Conservation (phyloP, 768 basidiomycete species). For the Mycena pura region DNA sequence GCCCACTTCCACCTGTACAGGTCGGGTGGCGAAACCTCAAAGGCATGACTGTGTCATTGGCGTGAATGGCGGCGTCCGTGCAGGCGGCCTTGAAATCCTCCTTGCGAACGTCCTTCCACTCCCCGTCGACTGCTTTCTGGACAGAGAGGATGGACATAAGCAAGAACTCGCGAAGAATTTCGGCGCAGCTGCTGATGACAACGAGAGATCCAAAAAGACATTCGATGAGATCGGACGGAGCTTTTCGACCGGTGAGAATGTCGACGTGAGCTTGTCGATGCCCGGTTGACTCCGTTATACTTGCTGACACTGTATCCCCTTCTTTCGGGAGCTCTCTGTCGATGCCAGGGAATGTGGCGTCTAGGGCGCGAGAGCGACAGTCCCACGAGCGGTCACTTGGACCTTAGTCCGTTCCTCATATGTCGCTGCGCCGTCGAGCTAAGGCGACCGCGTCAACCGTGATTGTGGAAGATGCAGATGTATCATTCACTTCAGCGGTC, state of each 20-base stretch:
- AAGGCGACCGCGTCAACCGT: not conserved
- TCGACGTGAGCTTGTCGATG: not conserved
- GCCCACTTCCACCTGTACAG: slow-evolving; percentile 9
- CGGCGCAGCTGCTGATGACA: not conserved
- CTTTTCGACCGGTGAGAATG: slow-evolving; percentile 8
- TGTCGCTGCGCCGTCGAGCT: not conserved
- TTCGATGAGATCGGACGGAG: not conserved
- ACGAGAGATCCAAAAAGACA: slow-evolving; percentile 10
- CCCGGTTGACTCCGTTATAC: not conserved
- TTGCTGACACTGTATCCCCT: not conserved
- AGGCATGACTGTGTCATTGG: slow-evolving; percentile 1
- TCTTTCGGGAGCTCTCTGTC: slow-evolving; percentile 4
- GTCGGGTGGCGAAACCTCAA: not conserved
- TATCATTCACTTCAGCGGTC: not conserved
- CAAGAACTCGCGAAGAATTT: slow-evolving; percentile 11
- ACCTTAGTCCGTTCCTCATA: not conserved
- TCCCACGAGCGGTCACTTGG: not conserved
- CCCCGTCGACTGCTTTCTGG: not conserved
- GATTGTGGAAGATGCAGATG: not conserved
- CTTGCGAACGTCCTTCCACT: not conserved
- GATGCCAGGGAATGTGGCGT: not conserved
- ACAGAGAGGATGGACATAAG: slow-evolving; percentile 4
- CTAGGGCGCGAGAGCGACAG: not conserved
- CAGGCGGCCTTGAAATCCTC: not conserved
- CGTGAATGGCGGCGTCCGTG: not conserved